Base-by-base conservation (phyloP, 2,329 filamentous ascomycete species). In the Cladosporium sp. region DNA sequence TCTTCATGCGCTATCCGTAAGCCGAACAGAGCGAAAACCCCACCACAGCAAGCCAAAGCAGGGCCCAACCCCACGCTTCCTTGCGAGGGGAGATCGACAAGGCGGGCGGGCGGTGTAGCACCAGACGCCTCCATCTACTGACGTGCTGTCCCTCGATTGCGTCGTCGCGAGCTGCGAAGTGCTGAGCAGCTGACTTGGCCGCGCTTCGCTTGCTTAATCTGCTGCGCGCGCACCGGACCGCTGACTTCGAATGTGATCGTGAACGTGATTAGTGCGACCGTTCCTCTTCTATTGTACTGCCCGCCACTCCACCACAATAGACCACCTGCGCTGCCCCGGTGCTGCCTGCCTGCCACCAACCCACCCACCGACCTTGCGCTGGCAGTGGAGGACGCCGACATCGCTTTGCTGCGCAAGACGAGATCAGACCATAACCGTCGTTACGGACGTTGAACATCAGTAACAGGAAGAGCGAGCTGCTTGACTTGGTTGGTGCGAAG, bases 301-400 rank as follows among this genome's bases (percentile, higher is more conserved):
- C 38, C 38, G 38, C 15, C 15, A 40, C 15, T 8, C 11, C 38
- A 40, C 9, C 30, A 8, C 30, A 34, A 34, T 34, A 34, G 30
- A 34, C 30, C 30, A 34, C 30, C 30, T 34, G 30, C 30, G 30
- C 30, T 34, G 30, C 30, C 30, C 30, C 30, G 9, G 30, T 34
- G 30, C 30, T 34, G 30, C 30, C 30, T 34, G 30, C 30, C 28
- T 20, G n/a, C 45, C 28, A 50, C 28, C 47, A 17, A 20, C 28
- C 45, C n/a, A 17, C 17, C 47, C 5, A 49, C 43, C 47, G 47
- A 37, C 28, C 47, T 47, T 47, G 43, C 43, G 43, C 43, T 47
- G 43, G 43, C 43, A 30, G 47, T 50, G 47, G 47, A 37, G 28
- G 3, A 50, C 49, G 49, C 49, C 49, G 49, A 51, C 49, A 51